A percentile compares a stretch with the other conserved stretches of the same genome.
Evolutionary conservation across 306 rosid genomes (phyloP).

Genomic region (Vicia villosa): DNA sequence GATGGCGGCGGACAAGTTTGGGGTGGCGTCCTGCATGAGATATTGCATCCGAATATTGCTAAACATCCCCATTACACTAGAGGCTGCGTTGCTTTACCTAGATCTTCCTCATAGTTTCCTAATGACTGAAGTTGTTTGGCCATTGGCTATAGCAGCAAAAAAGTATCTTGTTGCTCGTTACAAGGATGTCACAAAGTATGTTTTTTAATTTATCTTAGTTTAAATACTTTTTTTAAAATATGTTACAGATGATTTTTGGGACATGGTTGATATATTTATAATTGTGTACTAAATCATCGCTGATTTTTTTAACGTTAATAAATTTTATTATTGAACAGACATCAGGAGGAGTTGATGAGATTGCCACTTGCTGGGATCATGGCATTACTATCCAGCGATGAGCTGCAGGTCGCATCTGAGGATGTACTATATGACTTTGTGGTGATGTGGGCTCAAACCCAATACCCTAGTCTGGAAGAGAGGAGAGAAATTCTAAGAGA

Average conservation of each 20-base stretch:
- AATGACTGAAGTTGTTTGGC: slow-evolving; percentile 94
- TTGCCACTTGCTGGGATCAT: slow-evolving; percentile 90
- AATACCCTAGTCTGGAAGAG: slow-evolving; percentile 65
- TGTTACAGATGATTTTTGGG: too few relatives aligned
- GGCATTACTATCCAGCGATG: slow-evolving; percentile 81
- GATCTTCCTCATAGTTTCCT: too few relatives aligned
- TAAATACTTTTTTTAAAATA: neutral
- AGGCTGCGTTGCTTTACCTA: too few relatives aligned
- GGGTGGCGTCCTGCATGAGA: too few relatives aligned
- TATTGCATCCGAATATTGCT: too few relatives aligned
- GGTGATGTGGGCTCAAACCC: slow-evolving; percentile 80
- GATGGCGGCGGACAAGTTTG: too few relatives aligned
- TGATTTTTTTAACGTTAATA: too few relatives aligned
- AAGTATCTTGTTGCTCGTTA: slow-evolving; percentile 80
- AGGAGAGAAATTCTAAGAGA: too few relatives aligned
- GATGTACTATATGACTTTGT: slow-evolving; percentile 93
- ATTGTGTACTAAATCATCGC: too few relatives aligned
- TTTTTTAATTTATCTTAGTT: neutral
- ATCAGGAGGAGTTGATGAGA: slow-evolving; percentile 78
- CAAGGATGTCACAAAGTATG: slow-evolving; percentile 84
- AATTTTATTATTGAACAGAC: slow-evolving; percentile 49
- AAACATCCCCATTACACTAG: too few relatives aligned
- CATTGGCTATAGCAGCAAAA: slow-evolving; percentile 92
- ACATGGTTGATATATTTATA: too few relatives aligned
- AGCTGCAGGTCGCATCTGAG: slow-evolving; percentile 93